These are phyloP conservation scores for Calonectria ilicicola DNA, from an alignment of 2,329 filamentous ascomycete genomes.

Conservation along the genomic window DNA sequence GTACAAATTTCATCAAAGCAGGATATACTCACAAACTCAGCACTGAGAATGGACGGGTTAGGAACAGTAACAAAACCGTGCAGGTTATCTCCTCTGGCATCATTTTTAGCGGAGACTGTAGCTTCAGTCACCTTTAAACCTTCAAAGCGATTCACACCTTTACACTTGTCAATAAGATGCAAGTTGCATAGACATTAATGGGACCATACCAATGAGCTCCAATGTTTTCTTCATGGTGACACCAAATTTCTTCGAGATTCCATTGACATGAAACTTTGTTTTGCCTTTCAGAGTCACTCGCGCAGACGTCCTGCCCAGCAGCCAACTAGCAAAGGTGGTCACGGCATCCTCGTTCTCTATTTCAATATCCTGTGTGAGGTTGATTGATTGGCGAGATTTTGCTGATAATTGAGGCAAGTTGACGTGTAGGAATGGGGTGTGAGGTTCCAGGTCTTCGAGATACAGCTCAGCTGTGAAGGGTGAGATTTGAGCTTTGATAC, in stretches of 20 bases:
- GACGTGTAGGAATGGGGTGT: background rate
- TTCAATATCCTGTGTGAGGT: background rate
- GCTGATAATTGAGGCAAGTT: background rate
- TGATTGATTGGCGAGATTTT: background rate
- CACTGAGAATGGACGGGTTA: background rate
- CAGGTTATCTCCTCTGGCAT: constrained; percentile 1
- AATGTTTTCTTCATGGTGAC: background rate
- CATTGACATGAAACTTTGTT: background rate
- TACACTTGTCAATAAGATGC: background rate
- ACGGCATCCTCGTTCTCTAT: background rate
- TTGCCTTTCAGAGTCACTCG: background rate
- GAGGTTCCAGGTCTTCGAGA: background rate
- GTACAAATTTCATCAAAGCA: fast-evolving
- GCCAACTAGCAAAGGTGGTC: background rate
- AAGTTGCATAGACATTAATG: background rate
- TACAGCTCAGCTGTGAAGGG: constrained; percentile 1
- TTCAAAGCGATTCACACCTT: background rate
- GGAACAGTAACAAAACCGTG: background rate
- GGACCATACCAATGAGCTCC: background rate
- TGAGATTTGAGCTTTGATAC: background rate
- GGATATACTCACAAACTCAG: background rate
- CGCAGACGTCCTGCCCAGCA: background rate
- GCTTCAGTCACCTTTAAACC: background rate
- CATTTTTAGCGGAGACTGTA: background rate
- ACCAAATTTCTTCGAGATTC: background rate